Evolutionary conservation across 441 rosid species (phyloP), one percentile per base, ranked within the genome.

Genomic region (Jatropha podagrica): DNA sequence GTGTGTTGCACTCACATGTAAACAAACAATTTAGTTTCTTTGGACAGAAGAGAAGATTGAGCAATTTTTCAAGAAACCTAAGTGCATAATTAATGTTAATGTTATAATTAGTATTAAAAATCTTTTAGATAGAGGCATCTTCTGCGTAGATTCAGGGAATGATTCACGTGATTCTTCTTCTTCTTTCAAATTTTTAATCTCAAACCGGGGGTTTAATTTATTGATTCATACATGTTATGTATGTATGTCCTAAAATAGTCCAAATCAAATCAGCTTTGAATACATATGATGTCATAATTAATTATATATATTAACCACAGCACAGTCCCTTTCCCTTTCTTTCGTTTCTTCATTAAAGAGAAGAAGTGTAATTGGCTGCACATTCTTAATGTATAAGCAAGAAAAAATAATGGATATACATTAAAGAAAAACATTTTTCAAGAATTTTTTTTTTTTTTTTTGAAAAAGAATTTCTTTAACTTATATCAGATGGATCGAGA

Each of bases 141-240:
- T 9, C 74, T 82, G 88, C 89, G 82, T 77, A 54, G 69, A 78
- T 88, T 83, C 78, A 79, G 81, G 90, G 88, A 83, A 83, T 79
- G 60, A 65, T 76, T 76, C 87, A 85, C 85, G 78, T 84, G 87
- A 75, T 80, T 82, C 78, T 41, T 73, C 72, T 41, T 73, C 72
- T 69, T 77, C 9, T 44, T 44, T 23, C 0, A 23, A 23, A 23
- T 23, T 23, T 68, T 27, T 54, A 59, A 18, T 70, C 76, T 4
- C n/a, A 27, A 26, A 17, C 38, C 4, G 55, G 8, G 12, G 54
- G 48, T 6, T 44, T 1, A 42, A 44, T 44, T 44, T 6, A 44
- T 44, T 44, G 48, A 7, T 44, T 42, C 9, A 42, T 44, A 44
- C 0, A 44, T 44, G 10, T 44, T 0, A 44, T 44, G 10, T 44